These are phyloP conservation scores for Solanum lycopersicoides DNA, from an alignment of 257 asterid species.

Conservation along the genomic window DNA sequence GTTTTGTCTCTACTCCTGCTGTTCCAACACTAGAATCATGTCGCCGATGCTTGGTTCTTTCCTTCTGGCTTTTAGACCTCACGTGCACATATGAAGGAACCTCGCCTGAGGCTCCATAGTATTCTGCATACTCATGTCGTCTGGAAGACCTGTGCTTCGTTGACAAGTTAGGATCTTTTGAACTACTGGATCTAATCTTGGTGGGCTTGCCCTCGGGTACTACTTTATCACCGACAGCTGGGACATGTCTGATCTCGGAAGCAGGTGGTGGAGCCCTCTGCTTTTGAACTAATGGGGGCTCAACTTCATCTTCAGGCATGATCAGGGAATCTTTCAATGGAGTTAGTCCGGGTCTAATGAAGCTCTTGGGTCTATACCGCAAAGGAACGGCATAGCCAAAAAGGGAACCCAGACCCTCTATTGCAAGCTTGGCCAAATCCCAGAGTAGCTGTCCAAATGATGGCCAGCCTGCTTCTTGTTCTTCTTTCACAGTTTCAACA, in stretches of 20 bases:
- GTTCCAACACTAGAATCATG: slow-evolving; percentile 32
- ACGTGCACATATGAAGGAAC: slow-evolving; percentile 46
- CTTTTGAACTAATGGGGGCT: slow-evolving; percentile 37
- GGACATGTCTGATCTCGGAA: slow-evolving; percentile 52
- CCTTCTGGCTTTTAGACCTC: slow-evolving; percentile 77
- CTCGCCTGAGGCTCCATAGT: slow-evolving; percentile 52
- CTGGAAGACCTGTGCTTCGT: slow-evolving; percentile 84
- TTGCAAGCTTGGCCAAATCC: slow-evolving; percentile 56
- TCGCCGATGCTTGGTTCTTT: slow-evolving; percentile 64
- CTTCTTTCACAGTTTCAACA: slow-evolving; percentile 35
- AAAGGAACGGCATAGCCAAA: slow-evolving; percentile 38
- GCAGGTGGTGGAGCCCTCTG: slow-evolving; percentile 48
- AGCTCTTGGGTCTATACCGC: slow-evolving; percentile 12
- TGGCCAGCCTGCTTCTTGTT: slow-evolving; percentile 79
- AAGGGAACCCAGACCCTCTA: slow-evolving; percentile 47
- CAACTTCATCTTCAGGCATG: slow-evolving; percentile 81
- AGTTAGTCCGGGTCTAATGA: slow-evolving; percentile 44
- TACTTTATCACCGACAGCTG: slow-evolving; percentile 26
- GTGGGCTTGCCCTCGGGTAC: slow-evolving; percentile 52
- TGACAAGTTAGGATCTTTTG: slow-evolving; percentile 51
- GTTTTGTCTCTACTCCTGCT: slow-evolving; percentile 41
- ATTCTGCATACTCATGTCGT: slow-evolving; percentile 74
- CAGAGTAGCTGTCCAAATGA: slow-evolving; percentile 71
- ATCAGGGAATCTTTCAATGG: slow-evolving; percentile 75
- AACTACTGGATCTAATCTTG: slow-evolving; percentile 44